Conservation (phyloP, 202 grass and related monocot genomes). For the Carex sylvatica region DNA sequence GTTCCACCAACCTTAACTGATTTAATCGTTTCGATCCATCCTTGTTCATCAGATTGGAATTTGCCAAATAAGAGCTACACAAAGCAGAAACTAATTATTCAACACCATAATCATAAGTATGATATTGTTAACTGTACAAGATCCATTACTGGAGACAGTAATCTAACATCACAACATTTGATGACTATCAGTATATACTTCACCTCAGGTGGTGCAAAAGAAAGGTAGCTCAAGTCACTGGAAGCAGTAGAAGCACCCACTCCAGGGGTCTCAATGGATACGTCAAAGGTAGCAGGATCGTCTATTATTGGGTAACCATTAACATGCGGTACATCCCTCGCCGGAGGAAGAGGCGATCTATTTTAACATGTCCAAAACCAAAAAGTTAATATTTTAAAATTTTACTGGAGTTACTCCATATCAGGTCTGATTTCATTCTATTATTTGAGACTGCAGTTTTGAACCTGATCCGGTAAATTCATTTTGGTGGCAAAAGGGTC, state of each 20-base stretch:
- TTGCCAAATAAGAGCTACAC: slow-evolving; percentile 67
- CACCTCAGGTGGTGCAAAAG: slow-evolving; percentile 93
- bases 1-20: slow-evolving; percentile 59
- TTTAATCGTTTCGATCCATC: slow-evolving; percentile 83
- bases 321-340: slow-evolving; percentile 43
- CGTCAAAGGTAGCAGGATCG: slow-evolving; percentile 56
- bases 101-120: no score
- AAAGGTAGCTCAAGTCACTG: slow-evolving; percentile 73
- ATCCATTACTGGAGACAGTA: no score
- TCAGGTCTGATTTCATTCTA: slow-evolving; percentile 2
- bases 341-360: slow-evolving; percentile 59
- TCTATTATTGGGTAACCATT: slow-evolving; percentile 65
- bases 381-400: not conserved
- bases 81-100: slow-evolving; percentile 11
- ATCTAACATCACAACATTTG: not conserved
- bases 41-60: slow-evolving; percentile 89
- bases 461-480: not conserved
- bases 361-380: slow-evolving; percentile 24
- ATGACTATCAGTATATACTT: not conserved
- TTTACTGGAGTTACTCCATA: not conserved
- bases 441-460: slow-evolving; percentile 16
- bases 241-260: slow-evolving; percentile 35
- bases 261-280: slow-evolving; percentile 77
- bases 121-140: no score
- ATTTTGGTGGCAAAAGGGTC: not conserved